Percentiles rank a stretch among this genome's conserved stretches.
phyloP scores from a whole-genome alignment of 495 filamentous ascomycete species.

The Penicillium samsonianum region DNA sequence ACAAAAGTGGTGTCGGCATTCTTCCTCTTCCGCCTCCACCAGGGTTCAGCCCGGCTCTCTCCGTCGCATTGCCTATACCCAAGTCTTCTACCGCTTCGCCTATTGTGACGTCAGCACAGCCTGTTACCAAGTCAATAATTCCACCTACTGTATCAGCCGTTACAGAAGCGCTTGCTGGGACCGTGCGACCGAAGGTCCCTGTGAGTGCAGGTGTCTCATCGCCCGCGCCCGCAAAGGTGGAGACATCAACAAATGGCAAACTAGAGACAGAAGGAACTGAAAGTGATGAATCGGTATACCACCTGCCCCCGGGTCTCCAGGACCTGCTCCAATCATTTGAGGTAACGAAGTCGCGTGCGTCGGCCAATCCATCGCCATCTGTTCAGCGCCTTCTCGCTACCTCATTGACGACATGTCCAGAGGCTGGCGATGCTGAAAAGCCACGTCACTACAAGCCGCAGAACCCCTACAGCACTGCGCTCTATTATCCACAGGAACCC shows the following conservation, averaged over 20 bases:
- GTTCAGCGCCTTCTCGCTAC: constrained; percentile 69
- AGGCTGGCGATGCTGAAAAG: constrained; percentile 74
- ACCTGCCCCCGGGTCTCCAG: constrained; percentile 86
- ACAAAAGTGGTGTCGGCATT: constrained; percentile 86
- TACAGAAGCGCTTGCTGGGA: constrained; percentile 37
- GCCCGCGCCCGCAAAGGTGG: constrained; percentile 27
- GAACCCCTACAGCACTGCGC: constrained; percentile 72
- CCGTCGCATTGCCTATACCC: constrained; percentile 42
- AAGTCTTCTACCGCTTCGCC: constrained; percentile 57
- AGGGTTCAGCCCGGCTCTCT: constrained; percentile 54
- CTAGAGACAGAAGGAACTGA: constrained; percentile 37
- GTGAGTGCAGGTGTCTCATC: constrained; percentile 17
- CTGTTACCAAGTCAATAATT: constrained; percentile 41
- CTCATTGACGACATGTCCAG: constrained; percentile 70
- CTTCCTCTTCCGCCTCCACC: constrained; percentile 87
- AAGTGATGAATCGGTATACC: constrained; percentile 79
- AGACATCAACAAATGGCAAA: constrained; percentile 37
- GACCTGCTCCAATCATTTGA: constrained; percentile 92
- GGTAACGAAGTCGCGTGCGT: constrained; percentile 67
- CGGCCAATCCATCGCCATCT: constrained; percentile 57
- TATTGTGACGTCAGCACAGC: constrained; percentile 54
- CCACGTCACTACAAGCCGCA: constrained; percentile 83
- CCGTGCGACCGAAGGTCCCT: constrained; percentile 52
- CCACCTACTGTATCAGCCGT: constrained; percentile 37
- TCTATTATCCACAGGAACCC: constrained; percentile 90